Base-by-base conservation (phyloP, 495 filamentous ascomycete genomes). In the Hypoxylon fuscum region DNA sequence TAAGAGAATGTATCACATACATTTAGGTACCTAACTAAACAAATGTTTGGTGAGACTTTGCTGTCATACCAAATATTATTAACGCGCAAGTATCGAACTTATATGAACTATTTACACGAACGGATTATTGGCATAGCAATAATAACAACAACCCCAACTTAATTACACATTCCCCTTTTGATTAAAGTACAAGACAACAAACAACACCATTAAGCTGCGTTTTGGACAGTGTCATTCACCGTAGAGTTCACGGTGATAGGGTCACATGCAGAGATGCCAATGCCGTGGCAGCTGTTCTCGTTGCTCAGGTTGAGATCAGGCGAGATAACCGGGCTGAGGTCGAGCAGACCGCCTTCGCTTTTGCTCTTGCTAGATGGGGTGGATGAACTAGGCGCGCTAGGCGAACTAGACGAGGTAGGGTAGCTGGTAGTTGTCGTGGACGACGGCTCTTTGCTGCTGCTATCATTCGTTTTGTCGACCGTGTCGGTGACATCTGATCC, bases 251-350 rank as follows among this genome's bases (percentile, higher is more conserved):
- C 51, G 1, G 59, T 67, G 40, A 74, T 69, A 27, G 71, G 71
- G 41, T 74, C 68, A 38, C 71, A 74, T 1, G 55, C 71, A 0
- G 60, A 64, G 22, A 72, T 64, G 15, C 71, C 71, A 21, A 70
- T 55, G 29, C 71, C 60, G 20, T 55, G 54, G 51, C 60, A 64
- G 20, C 53, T 53, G 48, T 55, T 63, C 9, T 49, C 45, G 23
- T 53, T 56, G 46, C n/a, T 35, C 8, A 61, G 25, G 62, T 46
- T 47, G 25, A 66, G 3, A 5, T 60, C 40, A 1, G 62, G 62
- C 2, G 50, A 42, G 22, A 60, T 27, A 11, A n/a, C 34, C 0
- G 62, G 59, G 27, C 32, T 34, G 12, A 43, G 40, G 56, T 62
- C 25, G 35, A 56, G 23, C 1, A 60, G 52, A n/a, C 48, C 15